These are phyloP conservation scores for Gossypium longicalyx DNA, from an alignment of 345 rosid species.

Conservation along the genomic window DNA sequence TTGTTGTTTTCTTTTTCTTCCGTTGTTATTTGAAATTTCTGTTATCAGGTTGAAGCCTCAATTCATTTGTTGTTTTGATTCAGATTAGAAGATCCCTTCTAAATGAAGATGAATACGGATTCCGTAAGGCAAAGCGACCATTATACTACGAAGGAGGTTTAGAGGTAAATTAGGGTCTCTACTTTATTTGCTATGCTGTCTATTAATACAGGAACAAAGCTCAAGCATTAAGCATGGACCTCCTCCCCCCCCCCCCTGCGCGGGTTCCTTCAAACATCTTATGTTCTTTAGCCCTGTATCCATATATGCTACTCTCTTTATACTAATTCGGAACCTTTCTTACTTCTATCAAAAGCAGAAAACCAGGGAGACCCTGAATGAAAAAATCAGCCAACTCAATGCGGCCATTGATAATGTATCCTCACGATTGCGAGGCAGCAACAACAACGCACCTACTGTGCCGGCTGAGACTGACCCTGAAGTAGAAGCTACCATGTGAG, in stretches of 20 bases:
- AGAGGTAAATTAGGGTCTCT: constrained; percentile 41
- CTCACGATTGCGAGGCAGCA: constrained; percentile 75
- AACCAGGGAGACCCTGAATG: constrained; percentile 82
- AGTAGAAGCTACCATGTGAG: constrained; percentile 60
- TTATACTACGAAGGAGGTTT: constrained; percentile 81
- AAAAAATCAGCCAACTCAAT: constrained; percentile 81
- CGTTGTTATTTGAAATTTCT: background rate
- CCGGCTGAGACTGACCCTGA: constrained; percentile 60
- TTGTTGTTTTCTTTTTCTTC: background rate
- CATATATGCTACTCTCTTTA: background rate
- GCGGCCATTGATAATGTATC: constrained; percentile 91
- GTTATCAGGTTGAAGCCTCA: background rate
- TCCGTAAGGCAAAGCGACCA: constrained; percentile 62
- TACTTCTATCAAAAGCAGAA: constrained; percentile 42
- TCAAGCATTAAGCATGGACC: no score
- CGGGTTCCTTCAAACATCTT: background rate
- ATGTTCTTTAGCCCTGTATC: background rate
- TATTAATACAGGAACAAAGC: no score
- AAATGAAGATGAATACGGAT: constrained; percentile 83
- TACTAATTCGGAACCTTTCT: background rate
- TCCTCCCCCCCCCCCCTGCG: no score
- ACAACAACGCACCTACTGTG: constrained; percentile 33
- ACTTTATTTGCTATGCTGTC: background rate
- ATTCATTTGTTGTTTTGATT: constrained; percentile 8
- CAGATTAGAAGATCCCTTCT: constrained; percentile 78